Evolutionary conservation across 2,329 filamentous ascomycete species (phyloP), one percentile per base, ranked within the genome.

Genomic region (Harringtonia aguacate): DNA sequence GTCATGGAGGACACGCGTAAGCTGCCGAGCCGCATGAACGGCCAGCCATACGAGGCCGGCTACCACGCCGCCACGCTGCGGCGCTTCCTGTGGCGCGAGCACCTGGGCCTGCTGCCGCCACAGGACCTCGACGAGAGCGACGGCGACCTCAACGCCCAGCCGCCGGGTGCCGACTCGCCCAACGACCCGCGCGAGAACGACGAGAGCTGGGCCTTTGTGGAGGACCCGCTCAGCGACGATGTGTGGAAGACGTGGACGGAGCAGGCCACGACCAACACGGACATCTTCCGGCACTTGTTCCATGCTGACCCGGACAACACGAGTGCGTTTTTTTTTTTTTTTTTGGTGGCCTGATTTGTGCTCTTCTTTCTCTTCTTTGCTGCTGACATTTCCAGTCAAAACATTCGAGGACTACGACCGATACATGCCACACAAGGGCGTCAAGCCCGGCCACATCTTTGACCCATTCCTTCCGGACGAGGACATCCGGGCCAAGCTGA

Each of bases 241-340:
- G 64, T 90, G 38, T 82, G 77, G 72, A 62, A 74, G 10, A 72
- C 72, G 64, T 92, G 86, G 86, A 86, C 75, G 1, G 55, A 64
- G 27, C 73, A 74, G 50, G 85, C 86, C 1, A 76, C 76, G 1
- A 76, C 64, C 42, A 92, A 92, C 58, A 90, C 85, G 0, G 68
- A 77, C 41, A 65, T 86, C 8, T 92, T 87, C 64, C 68, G 84
- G n/a, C 79, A 87, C 48, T 57, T 92, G 20, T 92, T 92, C 66
- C 86, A 89, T 55, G 81, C 84, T 0, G 90, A 97, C 58, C 90
- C 92, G 0, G 90, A 97, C 61, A 79, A 95, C 56, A 73, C 84
- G 56, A 86, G 79, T 81, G 63, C 59, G 73, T 45, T 24, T 4
- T 8, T 3, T 20, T 39, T 46, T 8, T 18, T 4, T 39, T 21